Conservation (phyloP, 805 yeast species). For the Hemisphaericaspora nanyangensis region DNA sequence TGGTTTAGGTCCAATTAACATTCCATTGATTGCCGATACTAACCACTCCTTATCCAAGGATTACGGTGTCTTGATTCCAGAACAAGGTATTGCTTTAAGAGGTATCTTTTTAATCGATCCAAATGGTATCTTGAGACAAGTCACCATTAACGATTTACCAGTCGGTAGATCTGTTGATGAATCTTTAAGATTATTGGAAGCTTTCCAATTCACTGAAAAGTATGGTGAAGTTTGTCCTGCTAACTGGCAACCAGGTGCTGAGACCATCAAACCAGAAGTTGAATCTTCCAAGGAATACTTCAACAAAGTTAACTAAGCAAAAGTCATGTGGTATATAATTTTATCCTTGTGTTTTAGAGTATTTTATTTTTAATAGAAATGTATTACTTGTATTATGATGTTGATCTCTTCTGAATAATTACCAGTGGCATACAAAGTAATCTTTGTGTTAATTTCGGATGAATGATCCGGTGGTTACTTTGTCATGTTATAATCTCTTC, state of each 20-base stretch:
- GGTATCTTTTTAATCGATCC: slow-evolving; percentile 99
- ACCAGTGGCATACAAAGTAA: too few relatives aligned
- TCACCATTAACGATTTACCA: slow-evolving; percentile 97
- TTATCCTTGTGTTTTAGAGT: too few relatives aligned
- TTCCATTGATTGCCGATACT: slow-evolving; percentile 94
- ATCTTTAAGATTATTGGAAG: slow-evolving; percentile 95
- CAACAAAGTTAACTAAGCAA: slow-evolving; percentile 73
- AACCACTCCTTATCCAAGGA: slow-evolving; percentile 92
- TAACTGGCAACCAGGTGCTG: slow-evolving; percentile 91
- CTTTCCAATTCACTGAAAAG: slow-evolving; percentile 99
- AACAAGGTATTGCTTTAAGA: slow-evolving; percentile 95
- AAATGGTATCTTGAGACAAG: slow-evolving; percentile 89
- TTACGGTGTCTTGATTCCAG: slow-evolving; percentile 97
- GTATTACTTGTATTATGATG: too few relatives aligned
- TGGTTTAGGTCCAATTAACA: slow-evolving; percentile 93
- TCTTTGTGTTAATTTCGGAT: too few relatives aligned
- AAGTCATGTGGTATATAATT: too few relatives aligned
- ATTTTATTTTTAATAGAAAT: too few relatives aligned
- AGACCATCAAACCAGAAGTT: slow-evolving; percentile 75
- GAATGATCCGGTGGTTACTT: too few relatives aligned
- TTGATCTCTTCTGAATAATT: too few relatives aligned
- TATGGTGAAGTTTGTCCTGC: slow-evolving; percentile 99
- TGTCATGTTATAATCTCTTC: too few relatives aligned
- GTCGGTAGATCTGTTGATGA: slow-evolving; percentile 99
- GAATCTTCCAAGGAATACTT: slow-evolving; percentile 88